Conservation (phyloP, 164 flowering plant species). For the Amborella trichopoda region DNA sequence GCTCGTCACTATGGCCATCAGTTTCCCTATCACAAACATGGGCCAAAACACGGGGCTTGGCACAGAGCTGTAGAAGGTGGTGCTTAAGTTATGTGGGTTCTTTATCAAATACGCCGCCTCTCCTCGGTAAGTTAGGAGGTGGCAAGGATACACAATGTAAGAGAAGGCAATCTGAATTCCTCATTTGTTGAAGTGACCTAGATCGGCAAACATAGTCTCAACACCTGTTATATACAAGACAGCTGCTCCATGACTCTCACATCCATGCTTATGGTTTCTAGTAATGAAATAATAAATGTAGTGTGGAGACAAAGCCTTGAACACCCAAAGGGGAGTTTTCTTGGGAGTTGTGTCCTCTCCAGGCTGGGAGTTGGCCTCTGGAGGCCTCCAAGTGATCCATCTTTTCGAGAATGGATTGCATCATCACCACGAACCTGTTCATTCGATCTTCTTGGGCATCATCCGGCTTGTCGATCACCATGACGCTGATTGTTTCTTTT, state of each 20-base stretch:
- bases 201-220: too few species aligned
- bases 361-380: too few species aligned
- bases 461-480: too few species aligned
- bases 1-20: constrained; percentile 19
- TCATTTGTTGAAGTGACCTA: neutral
- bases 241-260: constrained; percentile 15
- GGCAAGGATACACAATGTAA: constrained; percentile 7
- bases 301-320: constrained; percentile 17
- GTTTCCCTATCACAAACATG: constrained; percentile 13
- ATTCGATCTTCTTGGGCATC: too few species aligned
- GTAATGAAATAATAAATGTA: constrained; percentile 11
- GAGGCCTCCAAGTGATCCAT: too few species aligned
- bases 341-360: too few species aligned
- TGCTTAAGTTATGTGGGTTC: constrained; percentile 9
- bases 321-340: too few species aligned
- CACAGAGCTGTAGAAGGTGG: constrained; percentile 14
- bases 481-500: too few species aligned
- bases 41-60: constrained; percentile 20
- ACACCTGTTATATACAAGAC: constrained; percentile 17
- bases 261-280: too few species aligned
- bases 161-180: constrained; percentile 16
- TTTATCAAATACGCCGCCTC: constrained; percentile 19
- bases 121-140: constrained; percentile 12
- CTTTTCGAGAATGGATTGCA: too few species aligned
- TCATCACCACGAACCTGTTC: too few species aligned